Base-by-base conservation (phyloP, 768 basidiomycete species). In the Phaeotremella skinneri region DNA sequence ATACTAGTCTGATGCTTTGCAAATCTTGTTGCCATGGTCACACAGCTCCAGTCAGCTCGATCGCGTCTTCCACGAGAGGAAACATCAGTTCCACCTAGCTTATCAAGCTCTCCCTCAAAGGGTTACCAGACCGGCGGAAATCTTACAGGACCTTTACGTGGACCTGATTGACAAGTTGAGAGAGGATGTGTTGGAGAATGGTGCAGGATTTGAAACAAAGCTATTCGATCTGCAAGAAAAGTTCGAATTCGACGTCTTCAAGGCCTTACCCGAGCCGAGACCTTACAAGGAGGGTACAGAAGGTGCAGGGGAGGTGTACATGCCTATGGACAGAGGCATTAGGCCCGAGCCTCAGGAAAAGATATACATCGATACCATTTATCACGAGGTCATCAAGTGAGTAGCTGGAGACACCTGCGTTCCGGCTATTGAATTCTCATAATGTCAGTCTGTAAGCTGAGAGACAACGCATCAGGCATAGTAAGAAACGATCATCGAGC, bases 281-380 rank as follows among this genome's bases (percentile, higher is more conserved):
- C 55, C 61, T 7, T 54, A 31, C 17, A 13, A 29, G 0, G 25
- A 39, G 20, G 56, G 42, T 20, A 45, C 43, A 2, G 56, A 62
- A 23, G 9, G 4, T 7, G 48, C 14, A 1, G 45, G 21, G 9
- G 32, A 53, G 2, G 23, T 9, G 4, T 58, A 56, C 23, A 25
- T 20, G 16, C 52, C 13, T 45, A 21, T 6, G 7, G 43, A 45
- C 1, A 1, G 56, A 13, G 54, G 51, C 0, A 34, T 50, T 23
- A 11, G 17, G 1, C n/a, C 32, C 0, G 47, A 49, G 16, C n/a
- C 20, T 5, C 31, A 29, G 11, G 43, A 57, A 11, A 27, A 3
- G 0, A 30, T 62, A 1, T 58, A 39, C 23, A 2, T 58, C 23
- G 61, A 62, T n/a, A n/a, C n/a, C n/a, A n/a, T n/a, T n/a, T n/a